These are phyloP conservation scores for Salix dunnii DNA, from an alignment of 345 rosid genomes.

Conservation along the genomic window DNA sequence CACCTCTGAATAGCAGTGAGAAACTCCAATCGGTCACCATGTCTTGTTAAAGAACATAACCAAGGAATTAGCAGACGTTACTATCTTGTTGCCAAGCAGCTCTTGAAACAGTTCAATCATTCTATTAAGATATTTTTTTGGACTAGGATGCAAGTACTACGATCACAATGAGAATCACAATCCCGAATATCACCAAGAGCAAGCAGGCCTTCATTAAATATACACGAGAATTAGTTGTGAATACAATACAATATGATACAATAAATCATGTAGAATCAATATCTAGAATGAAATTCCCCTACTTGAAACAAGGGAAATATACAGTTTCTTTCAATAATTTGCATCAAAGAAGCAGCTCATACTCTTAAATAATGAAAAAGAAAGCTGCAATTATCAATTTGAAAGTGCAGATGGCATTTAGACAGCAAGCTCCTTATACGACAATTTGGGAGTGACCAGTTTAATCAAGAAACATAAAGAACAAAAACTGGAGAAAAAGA, in stretches of 20 bases:
- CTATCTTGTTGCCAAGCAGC: constrained; percentile 13
- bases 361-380: not conserved
- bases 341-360: not conserved
- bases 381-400: not conserved
- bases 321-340: not conserved
- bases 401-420: not conserved
- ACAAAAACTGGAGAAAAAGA: not conserved
- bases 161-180: constrained; percentile 72
- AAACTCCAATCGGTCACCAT: constrained; percentile 12
- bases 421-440: not conserved
- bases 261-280: not conserved
- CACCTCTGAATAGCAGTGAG: constrained; percentile 14
- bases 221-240: not conserved
- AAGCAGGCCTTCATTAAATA: constrained; percentile 61
- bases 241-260: not conserved
- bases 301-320: not conserved
- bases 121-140: not conserved
- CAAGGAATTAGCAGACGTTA: constrained; percentile 7
- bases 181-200: constrained; percentile 87
- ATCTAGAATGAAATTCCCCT: not conserved
- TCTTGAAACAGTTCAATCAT: not conserved
- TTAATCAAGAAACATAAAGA: not conserved
- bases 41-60: constrained; percentile 3
- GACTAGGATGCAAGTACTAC: constrained; percentile 64
- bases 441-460: not conserved